Base-by-base conservation (phyloP, 345 rosid genomes). In the Linum tenue region DNA sequence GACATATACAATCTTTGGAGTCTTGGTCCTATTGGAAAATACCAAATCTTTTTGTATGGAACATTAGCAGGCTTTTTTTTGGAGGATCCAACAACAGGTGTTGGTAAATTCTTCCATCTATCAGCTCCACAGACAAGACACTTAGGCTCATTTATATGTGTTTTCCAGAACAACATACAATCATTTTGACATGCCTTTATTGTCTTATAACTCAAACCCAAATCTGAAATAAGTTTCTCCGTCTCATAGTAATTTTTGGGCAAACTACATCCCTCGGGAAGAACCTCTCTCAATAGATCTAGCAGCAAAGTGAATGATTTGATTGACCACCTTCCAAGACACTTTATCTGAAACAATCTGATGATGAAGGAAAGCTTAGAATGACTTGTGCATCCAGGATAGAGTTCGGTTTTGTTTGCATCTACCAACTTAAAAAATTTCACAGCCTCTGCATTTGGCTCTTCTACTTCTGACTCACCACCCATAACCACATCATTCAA, bases 11-110 rank as follows among this genome's bases (percentile, higher is more conserved):
- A 35, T 8, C 71, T 67, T 2, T 62, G 16, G 5, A 72, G 39
- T 3, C 60, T 56, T 0, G 62, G 66, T 2, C 14, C 62, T 3
- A 75, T 56, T 2, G 69, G 63, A 66, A 70, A 75, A 14, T 70
- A 53, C 1, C 56, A 5, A 1, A 70, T 10, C 2, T 67, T 7
- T 39, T 67, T 75, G 8, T 31, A 1, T 1, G 53, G 59, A 11
- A 75, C 44, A 41, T 41, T 41, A 41, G 5, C 9, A 41, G 44
- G 5, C 44, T 41, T 41, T n/a, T 16, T 56, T 60, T 37, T 42
- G 69, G 6, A 9, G 3, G 4, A 36, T 69, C 1, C 44, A 41
- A 31, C 42, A 2, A 38, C n/a, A 43, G 37, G 3, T 17, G 3
- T 3, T 41, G 44, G 44, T 4, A 8, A 4, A 41, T 8, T 41